A percentile compares a stretch with the other conserved stretches of the same genome.
Conservation (phyloP, 257 asterid genomes). For the Knoxia roxburghii region DNA sequence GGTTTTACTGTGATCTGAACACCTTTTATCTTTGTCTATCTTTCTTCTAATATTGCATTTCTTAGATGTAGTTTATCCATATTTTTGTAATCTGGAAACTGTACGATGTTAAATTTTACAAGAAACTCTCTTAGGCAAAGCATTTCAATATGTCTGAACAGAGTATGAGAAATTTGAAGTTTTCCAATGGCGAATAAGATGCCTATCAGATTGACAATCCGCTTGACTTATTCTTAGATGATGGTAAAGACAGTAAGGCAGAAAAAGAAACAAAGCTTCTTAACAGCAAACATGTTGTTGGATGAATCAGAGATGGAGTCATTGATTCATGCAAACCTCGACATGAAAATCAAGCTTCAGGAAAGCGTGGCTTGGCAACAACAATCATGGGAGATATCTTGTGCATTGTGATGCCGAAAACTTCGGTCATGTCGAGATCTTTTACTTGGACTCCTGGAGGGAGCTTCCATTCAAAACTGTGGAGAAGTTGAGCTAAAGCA, state of each 20-base stretch:
- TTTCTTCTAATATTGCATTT: too few relatives aligned
- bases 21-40: too few relatives aligned
- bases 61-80: too few relatives aligned
- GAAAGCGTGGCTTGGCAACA: slow-evolving; percentile 33
- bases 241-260: background rate
- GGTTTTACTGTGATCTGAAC: background rate
- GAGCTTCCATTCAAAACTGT: slow-evolving; percentile 55
- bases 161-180: background rate
- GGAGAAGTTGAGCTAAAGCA: slow-evolving; percentile 59
- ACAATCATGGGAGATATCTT: slow-evolving; percentile 35
- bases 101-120: background rate
- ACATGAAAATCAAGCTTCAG: too few relatives aligned
- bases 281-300: too few relatives aligned
- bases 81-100: too few relatives aligned
- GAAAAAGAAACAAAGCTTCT: too few relatives aligned
- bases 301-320: too few relatives aligned
- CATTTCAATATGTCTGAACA: background rate
- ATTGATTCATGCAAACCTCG: too few relatives aligned
- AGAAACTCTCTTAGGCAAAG: background rate
- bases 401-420: slow-evolving; percentile 63
- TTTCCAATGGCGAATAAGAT: background rate
- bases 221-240: background rate
- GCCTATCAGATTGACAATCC: background rate
- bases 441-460: slow-evolving; percentile 32
- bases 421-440: slow-evolving; percentile 52